Evolutionary conservation across 1,284 basidiomycete genomes (phyloP).

Genomic region (Rhizoctonia solani): DNA sequence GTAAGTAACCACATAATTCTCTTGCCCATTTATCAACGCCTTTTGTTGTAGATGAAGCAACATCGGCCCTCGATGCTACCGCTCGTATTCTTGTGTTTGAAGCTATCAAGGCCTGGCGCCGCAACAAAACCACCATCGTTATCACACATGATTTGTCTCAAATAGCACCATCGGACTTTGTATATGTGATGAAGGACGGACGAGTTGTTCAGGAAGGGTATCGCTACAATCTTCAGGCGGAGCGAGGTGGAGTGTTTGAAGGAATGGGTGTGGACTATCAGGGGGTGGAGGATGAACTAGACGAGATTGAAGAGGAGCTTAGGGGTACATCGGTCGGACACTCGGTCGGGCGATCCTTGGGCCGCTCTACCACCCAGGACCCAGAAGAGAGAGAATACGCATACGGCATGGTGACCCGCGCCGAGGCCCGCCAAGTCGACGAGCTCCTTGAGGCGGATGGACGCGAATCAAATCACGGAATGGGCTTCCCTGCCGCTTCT

Average conservation of each 20-base stretch:
- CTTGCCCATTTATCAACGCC: constrained; percentile 6
- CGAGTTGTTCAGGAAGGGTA: constrained; percentile 87
- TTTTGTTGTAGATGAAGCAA: constrained; percentile 80
- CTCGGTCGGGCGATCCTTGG: neutral
- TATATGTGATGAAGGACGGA: constrained; percentile 88
- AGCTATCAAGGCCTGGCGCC: constrained; percentile 82
- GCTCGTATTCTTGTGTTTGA: constrained; percentile 88
- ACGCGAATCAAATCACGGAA: constrained; percentile 3
- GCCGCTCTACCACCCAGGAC: constrained; percentile 39
- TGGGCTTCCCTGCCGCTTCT: neutral
- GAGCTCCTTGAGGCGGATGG: constrained; percentile 51
- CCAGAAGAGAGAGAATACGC: constrained; percentile 41
- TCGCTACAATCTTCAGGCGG: constrained; percentile 67
- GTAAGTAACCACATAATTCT: constrained; percentile 53
- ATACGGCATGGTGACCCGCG: constrained; percentile 32
- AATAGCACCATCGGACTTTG: constrained; percentile 78
- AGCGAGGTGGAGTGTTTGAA: constrained; percentile 54
- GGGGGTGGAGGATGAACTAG: constrained; percentile 44
- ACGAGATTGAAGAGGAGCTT: constrained; percentile 46
- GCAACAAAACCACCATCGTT: constrained; percentile 88
- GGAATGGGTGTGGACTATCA: constrained; percentile 51
- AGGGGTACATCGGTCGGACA: neutral
- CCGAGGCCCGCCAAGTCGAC: constrained; percentile 45
- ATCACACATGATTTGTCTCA: constrained; percentile 96
- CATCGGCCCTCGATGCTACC: constrained; percentile 90